Evolutionary conservation across 1,284 basidiomycete species (phyloP).

Genomic region (Schizophyllum amplum): DNA sequence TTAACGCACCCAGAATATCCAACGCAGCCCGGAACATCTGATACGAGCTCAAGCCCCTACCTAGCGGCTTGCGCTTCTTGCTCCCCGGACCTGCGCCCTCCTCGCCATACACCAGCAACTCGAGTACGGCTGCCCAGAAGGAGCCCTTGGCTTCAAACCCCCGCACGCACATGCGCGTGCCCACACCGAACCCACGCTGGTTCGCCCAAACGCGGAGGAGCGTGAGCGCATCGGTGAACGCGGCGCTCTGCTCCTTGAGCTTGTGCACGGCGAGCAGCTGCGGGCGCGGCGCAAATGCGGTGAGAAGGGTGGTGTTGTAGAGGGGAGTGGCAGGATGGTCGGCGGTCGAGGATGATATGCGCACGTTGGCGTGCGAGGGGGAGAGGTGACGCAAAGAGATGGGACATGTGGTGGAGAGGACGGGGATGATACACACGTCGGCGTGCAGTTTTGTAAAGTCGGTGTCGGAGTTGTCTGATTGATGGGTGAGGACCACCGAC

Average conservation of each 20-base stretch:
- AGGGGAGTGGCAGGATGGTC: constrained; percentile 48
- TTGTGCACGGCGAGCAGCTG: constrained; percentile 67
- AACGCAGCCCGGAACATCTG: constrained; percentile 79
- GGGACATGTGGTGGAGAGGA: constrained; percentile 47
- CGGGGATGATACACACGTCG: constrained; percentile 69
- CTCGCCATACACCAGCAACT: constrained; percentile 65
- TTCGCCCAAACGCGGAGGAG: constrained; percentile 88
- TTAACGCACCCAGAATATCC: constrained; percentile 62
- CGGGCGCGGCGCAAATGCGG: constrained; percentile 54
- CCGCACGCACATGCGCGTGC: constrained; percentile 45
- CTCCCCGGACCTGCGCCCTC: constrained; percentile 27
- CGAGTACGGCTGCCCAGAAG: constrained; percentile 69
- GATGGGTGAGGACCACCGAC: constrained; percentile 54
- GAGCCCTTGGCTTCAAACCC: constrained; percentile 63
- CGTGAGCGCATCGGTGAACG: constrained; percentile 70
- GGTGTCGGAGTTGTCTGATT: constrained; percentile 40
- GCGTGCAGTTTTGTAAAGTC: constrained; percentile 67
- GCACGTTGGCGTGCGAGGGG: constrained; percentile 70
- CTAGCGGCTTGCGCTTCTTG: constrained; percentile 44
- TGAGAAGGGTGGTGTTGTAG: constrained; percentile 76
- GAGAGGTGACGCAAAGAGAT: constrained; percentile 64
- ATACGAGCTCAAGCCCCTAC: constrained; percentile 76
- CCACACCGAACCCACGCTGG: constrained; percentile 71
- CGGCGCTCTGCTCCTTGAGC: constrained; percentile 52
- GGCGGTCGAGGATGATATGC: constrained; percentile 22